Evolutionary conservation across 345 rosid species (phyloP).

Genomic region (Gynandropsis gynandra): DNA sequence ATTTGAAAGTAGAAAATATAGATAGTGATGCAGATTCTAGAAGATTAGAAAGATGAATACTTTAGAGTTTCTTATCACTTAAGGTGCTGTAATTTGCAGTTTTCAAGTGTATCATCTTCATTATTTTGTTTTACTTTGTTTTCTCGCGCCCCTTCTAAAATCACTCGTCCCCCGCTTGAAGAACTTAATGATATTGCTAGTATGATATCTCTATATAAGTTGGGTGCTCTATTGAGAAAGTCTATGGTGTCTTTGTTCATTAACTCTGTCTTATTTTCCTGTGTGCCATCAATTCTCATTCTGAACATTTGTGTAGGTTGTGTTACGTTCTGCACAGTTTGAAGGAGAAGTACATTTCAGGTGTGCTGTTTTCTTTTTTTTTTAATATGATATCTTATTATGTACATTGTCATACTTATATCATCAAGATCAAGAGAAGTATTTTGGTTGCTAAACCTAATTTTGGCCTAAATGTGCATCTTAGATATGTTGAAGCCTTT

Average conservation of each 20-base stretch:
- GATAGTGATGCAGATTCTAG: conserved; percentile 3
- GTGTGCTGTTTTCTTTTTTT: conserved; percentile 39
- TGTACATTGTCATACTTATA: conserved; percentile 2
- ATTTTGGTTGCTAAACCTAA: conserved; percentile 12
- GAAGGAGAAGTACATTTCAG: conserved; percentile 77
- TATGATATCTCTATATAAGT: neutral
- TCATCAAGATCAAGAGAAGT: conserved; percentile 12
- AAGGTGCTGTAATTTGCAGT: no score
- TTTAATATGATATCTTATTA: conserved; percentile 15
- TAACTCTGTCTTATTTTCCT: conserved; percentile 11
- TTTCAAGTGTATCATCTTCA: no score
- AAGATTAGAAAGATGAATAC: neutral
- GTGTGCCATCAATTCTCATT: conserved; percentile 11
- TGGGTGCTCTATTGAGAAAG: neutral
- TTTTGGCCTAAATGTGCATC: conserved; percentile 9
- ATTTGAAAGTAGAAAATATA: neutral
- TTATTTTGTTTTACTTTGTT: neutral
- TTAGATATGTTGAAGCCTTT: conserved; percentile 4
- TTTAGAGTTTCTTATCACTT: neutral
- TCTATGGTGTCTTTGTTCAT: conserved; percentile 9
- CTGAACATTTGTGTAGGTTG: conserved; percentile 42
- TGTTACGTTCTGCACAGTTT: conserved; percentile 67
- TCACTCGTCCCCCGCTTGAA: neutral
- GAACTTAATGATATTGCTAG: conserved; percentile 5
- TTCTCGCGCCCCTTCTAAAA: neutral